Percentiles rank a stretch among this genome's conserved stretches.
phyloP scores from a whole-genome alignment of 495 filamentous ascomycete species.

The Penicillium cataractarum region DNA sequence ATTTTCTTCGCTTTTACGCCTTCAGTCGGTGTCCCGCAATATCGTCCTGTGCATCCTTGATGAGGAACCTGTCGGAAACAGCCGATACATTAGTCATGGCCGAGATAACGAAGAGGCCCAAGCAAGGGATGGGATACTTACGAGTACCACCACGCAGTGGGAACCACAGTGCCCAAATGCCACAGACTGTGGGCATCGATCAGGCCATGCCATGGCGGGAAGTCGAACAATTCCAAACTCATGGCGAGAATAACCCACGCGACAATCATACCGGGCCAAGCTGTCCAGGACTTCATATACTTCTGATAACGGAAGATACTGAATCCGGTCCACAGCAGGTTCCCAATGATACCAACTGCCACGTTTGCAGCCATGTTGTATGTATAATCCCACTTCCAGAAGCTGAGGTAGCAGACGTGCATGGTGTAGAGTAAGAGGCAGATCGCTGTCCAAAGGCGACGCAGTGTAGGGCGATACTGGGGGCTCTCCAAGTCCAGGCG shows the following conservation, averaged over 20 bases:
- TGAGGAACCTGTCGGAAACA: slow-evolving; percentile 63
- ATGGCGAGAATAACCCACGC: slow-evolving; percentile 91
- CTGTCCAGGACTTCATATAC: slow-evolving; percentile 71
- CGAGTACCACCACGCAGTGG: slow-evolving; percentile 94
- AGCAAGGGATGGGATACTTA: slow-evolving; percentile 54
- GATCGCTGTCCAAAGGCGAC: slow-evolving; percentile 72
- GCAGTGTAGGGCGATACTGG: slow-evolving; percentile 55
- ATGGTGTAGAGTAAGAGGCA: slow-evolving; percentile 72
- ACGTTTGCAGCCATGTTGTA: slow-evolving; percentile 99
- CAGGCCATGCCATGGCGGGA: slow-evolving; percentile 79
- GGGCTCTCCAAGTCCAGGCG: slow-evolving; percentile 70
- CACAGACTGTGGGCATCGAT: slow-evolving; percentile 95
- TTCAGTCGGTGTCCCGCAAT: slow-evolving; percentile 58
- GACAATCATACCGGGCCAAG: slow-evolving; percentile 91
- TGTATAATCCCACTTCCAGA: slow-evolving; percentile 89
- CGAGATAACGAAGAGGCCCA: slow-evolving; percentile 1
- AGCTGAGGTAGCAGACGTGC: slow-evolving; percentile 83
- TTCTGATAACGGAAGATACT: slow-evolving; percentile 74
- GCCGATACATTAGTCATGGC: slow-evolving; percentile 24
- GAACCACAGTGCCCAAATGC: slow-evolving; percentile 91
- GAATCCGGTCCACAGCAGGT: slow-evolving; percentile 84
- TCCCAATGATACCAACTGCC: slow-evolving; percentile 76
- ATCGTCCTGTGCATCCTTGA: slow-evolving; percentile 78
- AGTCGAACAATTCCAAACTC: slow-evolving; percentile 94
- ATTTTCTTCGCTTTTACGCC: slow-evolving; percentile 35